Evolutionary conservation across 805 yeast genomes (phyloP).

Genomic region (Kurtzmaniella fragi): DNA sequence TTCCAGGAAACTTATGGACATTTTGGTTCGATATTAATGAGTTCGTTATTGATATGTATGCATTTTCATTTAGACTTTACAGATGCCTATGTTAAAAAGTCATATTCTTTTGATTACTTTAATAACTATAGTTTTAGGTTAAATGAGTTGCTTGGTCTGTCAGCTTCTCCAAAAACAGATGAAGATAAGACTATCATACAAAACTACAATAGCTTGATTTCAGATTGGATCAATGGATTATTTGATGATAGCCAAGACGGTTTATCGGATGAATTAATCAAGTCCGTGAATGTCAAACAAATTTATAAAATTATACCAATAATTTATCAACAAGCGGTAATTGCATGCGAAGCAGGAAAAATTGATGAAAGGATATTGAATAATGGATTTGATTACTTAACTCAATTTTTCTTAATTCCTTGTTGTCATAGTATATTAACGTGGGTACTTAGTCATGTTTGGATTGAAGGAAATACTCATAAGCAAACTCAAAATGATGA

Average conservation of each 20-base stretch:
- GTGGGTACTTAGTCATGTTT: conserved; percentile 21
- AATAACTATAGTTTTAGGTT: conserved; percentile 28
- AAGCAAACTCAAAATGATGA: conserved; percentile 10
- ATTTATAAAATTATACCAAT: conserved; percentile 66
- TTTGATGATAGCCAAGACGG: conserved; percentile 67
- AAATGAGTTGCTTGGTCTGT: conserved; percentile 24
- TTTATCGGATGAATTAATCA: conserved; percentile 76
- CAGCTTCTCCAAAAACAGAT: conserved; percentile 8
- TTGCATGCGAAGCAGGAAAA: conserved; percentile 51
- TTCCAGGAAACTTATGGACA: conserved; percentile 66
- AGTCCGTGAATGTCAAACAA: conserved; percentile 60
- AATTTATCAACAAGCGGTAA: conserved; percentile 66
- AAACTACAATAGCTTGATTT: conserved; percentile 28
- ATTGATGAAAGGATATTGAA: conserved; percentile 56
- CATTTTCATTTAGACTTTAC: conserved; percentile 23
- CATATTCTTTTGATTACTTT: conserved; percentile 29
- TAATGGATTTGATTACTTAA: conserved; percentile 82
- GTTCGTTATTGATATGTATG: conserved; percentile 20
- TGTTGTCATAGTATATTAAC: conserved; percentile 38
- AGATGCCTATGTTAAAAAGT: conserved; percentile 16
- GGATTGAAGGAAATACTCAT: conserved; percentile 2
- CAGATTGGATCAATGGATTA: conserved; percentile 75
- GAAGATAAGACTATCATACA: conserved; percentile 25
- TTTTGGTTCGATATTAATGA: conserved; percentile 55
- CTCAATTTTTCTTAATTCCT: conserved; percentile 69